Conservation (phyloP, 1,284 basidiomycete genomes). For the Mycena citricolor region DNA sequence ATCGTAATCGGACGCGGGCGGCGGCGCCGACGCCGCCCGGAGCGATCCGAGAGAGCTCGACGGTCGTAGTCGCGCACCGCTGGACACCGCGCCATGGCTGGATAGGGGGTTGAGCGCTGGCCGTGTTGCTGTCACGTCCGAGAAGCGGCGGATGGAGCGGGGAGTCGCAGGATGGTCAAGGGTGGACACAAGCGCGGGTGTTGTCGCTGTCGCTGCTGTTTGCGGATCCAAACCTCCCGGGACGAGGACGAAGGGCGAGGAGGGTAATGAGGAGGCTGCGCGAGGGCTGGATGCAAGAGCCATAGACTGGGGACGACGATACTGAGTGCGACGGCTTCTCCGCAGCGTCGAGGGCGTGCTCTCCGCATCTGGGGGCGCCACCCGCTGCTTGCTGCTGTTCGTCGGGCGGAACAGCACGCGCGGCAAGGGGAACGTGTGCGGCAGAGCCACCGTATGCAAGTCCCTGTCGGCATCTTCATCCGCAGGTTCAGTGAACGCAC, state of each 20-base stretch:
- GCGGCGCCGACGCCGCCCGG: too few relatives aligned
- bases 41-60: too few relatives aligned
- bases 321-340: too few relatives aligned
- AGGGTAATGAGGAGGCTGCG: conserved; percentile 11
- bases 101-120: too few relatives aligned
- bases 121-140: conserved; percentile 18
- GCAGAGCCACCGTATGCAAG: not conserved
- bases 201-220: conserved; percentile 7
- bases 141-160: conserved; percentile 12
- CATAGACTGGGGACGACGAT: conserved; percentile 10
- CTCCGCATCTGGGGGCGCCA: not conserved
- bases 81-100: too few relatives aligned
- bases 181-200: conserved; percentile 16
- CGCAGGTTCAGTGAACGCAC: not conserved
- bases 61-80: too few relatives aligned
- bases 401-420: conserved; percentile 13
- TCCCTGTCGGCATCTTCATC: not conserved
- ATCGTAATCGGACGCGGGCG: too few relatives aligned
- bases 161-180: conserved; percentile 18
- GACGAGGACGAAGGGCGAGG: conserved; percentile 21
- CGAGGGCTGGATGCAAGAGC: conserved; percentile 3
- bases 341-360: too few relatives aligned
- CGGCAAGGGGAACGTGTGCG: conserved; percentile 6
- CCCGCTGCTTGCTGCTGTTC: conserved; percentile 14
- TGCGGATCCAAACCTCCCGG: not conserved